Conservation (phyloP, 306 rosid genomes). For the Quercus glauca region DNA sequence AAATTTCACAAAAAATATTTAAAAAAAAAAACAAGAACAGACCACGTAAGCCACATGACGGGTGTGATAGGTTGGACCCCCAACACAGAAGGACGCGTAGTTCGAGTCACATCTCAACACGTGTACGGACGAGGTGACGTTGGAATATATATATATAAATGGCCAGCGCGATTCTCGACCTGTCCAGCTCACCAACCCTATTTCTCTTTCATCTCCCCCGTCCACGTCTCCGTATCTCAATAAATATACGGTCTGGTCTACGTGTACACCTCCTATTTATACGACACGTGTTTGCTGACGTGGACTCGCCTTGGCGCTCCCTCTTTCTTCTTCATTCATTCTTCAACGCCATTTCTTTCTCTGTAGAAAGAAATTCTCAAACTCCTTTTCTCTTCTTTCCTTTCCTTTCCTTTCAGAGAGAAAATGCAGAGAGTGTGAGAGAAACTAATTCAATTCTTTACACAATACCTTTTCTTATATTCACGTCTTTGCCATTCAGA, state of each 20-base stretch:
- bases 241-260: constrained; percentile 10
- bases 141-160: constrained; percentile 49
- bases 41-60: constrained; percentile 65
- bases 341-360: constrained; percentile 25
- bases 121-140: constrained; percentile 44
- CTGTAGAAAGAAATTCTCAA: constrained; percentile 8
- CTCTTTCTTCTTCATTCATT: constrained; percentile 23
- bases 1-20: background rate
- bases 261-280: constrained; percentile 25
- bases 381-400: constrained; percentile 27
- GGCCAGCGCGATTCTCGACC: constrained; percentile 52
- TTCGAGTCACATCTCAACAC: constrained; percentile 35
- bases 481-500: constrained; percentile 14
- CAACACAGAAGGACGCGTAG: constrained; percentile 40
- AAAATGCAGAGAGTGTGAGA: constrained; percentile 25
- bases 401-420: constrained; percentile 23
- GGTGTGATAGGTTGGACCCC: constrained; percentile 36
- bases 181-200: constrained; percentile 64
- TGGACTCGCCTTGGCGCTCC: constrained; percentile 62
- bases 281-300: constrained; percentile 92
- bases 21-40: background rate
- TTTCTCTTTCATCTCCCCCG: no score
- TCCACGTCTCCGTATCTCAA: no score
- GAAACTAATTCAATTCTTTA: no score
- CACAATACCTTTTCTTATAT: constrained; percentile 3